Percentiles rank a stretch among this genome's conserved stretches.
Conservation (phyloP, 495 filamentous ascomycete species). For the Aspergillus biplanus region DNA sequence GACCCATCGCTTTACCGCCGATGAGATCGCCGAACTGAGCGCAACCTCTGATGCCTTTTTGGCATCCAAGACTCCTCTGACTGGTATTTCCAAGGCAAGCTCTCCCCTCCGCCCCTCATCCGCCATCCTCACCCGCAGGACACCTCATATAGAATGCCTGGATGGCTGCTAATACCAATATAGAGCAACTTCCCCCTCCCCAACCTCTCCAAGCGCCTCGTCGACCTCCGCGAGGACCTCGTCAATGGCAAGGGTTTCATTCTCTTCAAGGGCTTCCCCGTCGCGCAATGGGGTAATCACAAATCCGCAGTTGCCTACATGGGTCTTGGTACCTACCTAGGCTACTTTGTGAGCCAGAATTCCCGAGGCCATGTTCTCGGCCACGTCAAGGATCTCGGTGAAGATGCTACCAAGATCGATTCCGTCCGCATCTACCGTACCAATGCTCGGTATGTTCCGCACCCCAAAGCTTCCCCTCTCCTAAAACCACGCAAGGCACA, state of each 20-base stretch:
- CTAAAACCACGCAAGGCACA: too few relatives aligned
- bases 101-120: not conserved
- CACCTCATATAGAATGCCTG: too few relatives aligned
- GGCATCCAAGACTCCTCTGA: conserved; percentile 61
- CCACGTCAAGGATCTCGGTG: conserved; percentile 88
- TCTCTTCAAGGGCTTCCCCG: conserved; percentile 84
- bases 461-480: not conserved
- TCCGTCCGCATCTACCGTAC: conserved; percentile 88
- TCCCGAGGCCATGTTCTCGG: conserved; percentile 85
- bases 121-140: not conserved
- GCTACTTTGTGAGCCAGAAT: conserved; percentile 87
- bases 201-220: conserved; percentile 58
- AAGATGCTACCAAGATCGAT: conserved; percentile 79
- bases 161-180: not conserved
- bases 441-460: conserved; percentile 67
- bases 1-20: conserved; percentile 69
- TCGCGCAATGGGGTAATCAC: conserved; percentile 71
- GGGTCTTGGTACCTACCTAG: conserved; percentile 84
- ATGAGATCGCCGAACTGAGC: conserved; percentile 72
- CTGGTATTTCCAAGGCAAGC: conserved; percentile 69
- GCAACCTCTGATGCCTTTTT: conserved; percentile 70
- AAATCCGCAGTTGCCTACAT: conserved; percentile 89
- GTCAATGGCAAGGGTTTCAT: conserved; percentile 87
- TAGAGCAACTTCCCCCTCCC: conserved; percentile 63
- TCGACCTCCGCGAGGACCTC: conserved; percentile 65